Evolutionary conservation across 768 basidiomycete genomes (phyloP).

Genomic region (Kondoa subrosea): DNA sequence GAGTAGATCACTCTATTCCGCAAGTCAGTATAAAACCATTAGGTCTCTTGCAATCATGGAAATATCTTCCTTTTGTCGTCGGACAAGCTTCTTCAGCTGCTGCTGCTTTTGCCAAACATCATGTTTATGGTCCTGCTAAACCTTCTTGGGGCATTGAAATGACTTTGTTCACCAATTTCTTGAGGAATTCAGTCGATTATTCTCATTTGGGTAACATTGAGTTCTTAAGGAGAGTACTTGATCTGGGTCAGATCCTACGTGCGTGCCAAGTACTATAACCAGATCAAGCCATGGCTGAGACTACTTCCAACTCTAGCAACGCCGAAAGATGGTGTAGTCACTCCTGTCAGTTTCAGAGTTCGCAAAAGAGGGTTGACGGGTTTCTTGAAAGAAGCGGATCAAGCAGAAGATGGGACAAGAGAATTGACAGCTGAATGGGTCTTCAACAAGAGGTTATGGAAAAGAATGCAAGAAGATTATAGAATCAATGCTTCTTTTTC

Average conservation of each 20-base stretch:
- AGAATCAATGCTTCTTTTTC: no score
- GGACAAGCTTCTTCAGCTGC: constrained; percentile 32
- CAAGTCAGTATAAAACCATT: constrained; percentile 14
- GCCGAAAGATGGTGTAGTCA: constrained; percentile 69
- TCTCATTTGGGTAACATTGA: constrained; percentile 71
- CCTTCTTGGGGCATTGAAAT: constrained; percentile 89
- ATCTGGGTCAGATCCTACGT: constrained; percentile 47
- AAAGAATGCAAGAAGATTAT: constrained; percentile 45
- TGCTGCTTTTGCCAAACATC: constrained; percentile 55
- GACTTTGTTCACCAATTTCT: constrained; percentile 53
- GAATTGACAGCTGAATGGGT: constrained; percentile 93
- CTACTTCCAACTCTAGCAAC: constrained; percentile 51
- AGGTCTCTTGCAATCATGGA: constrained; percentile 17
- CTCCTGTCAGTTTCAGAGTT: constrained; percentile 81
- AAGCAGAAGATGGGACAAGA: constrained; percentile 52
- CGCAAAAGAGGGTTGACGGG: constrained; percentile 55
- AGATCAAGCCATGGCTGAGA: background rate
- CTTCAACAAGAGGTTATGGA: constrained; percentile 83
- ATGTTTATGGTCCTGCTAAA: constrained; percentile 68
- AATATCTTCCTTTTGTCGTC: constrained; percentile 26
- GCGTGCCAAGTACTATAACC: constrained; percentile 29
- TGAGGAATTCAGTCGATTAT: constrained; percentile 66
- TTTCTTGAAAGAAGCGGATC: constrained; percentile 59
- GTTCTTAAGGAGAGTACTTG: constrained; percentile 49
- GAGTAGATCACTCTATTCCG: background rate